phyloP scores from a whole-genome alignment of 2,329 filamentous ascomycete species.

The Emmonsiellopsis sp. region DNA sequence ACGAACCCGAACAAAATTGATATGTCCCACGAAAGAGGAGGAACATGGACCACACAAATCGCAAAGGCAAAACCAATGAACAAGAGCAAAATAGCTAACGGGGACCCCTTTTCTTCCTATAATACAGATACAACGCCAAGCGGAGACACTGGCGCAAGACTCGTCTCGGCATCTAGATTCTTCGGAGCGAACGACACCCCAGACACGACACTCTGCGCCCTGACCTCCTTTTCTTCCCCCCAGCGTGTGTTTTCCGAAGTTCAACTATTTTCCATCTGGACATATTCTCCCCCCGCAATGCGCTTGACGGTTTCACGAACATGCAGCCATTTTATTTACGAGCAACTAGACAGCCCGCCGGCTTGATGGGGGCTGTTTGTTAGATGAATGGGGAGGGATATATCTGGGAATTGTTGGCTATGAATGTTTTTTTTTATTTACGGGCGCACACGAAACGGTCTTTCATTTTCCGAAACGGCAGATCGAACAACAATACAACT shows the following conservation, averaged over 20 bases:
- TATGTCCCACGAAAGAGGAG: too few species aligned
- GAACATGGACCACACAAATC: too few species aligned
- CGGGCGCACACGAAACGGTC: too few species aligned
- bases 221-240: neutral
- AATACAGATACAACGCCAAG: conserved; percentile 95
- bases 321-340: neutral
- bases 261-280: neutral
- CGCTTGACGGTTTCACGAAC: neutral
- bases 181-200: conserved; percentile 42
- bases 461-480: too few species aligned
- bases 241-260: neutral
- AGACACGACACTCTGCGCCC: conserved; percentile 7
- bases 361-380: too few species aligned
- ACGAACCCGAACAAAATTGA: too few species aligned
- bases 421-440: too few species aligned
- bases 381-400: too few species aligned
- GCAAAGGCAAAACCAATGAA: neutral
- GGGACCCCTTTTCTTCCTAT: neutral
- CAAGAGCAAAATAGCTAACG: neutral
- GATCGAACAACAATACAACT: too few species aligned
- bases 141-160: conserved; percentile 99
- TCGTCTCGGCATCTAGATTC: conserved; percentile 80
- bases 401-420: too few species aligned
- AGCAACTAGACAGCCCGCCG: neutral
- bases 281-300: neutral